Conservation (phyloP, 2,329 filamentous ascomycete genomes). For the Xylariaceae sp. region DNA sequence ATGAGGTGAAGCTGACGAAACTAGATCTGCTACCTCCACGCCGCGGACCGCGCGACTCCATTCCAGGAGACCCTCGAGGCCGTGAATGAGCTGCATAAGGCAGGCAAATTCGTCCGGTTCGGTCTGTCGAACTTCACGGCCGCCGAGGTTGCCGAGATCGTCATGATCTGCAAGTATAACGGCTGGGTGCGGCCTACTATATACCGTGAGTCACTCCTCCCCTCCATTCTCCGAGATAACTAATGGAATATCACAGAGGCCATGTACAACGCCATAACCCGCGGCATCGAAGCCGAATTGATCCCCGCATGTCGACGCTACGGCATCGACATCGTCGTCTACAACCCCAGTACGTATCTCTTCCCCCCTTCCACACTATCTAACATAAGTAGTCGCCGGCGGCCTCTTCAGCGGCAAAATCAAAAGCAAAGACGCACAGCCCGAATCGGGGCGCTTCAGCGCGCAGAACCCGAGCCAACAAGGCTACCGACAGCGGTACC, state of each 20-base stretch:
- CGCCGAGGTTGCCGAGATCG: conserved; percentile 82
- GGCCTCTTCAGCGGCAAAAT: conserved; percentile 78
- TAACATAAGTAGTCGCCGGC: conserved; percentile 50
- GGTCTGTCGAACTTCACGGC: conserved; percentile 82
- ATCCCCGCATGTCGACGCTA: conserved; percentile 69
- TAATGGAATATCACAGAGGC: conserved; percentile 35
- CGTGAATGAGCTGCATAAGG: conserved; percentile 74
- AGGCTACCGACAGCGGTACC: conserved; percentile 64
- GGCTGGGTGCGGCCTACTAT: conserved; percentile 78
- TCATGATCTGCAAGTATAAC: conserved; percentile 70
- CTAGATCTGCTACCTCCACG: conserved; percentile 69
- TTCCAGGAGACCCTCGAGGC: conserved; percentile 77
- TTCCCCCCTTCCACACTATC: neutral
- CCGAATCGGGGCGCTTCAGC: conserved; percentile 65
- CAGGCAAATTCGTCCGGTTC: conserved; percentile 76
- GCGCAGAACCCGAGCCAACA: conserved; percentile 44
- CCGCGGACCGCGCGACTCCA: conserved; percentile 60
- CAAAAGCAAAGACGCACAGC: conserved; percentile 58
- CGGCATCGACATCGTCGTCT: conserved; percentile 72
- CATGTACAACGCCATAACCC: conserved; percentile 80
- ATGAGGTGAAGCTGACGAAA: no score
- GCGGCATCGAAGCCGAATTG: conserved; percentile 69
- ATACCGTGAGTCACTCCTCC: conserved; percentile 50
- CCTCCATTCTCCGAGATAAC: no score
- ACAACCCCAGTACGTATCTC: conserved; percentile 55